phyloP scores from a whole-genome alignment of 768 basidiomycete species.

The Mycena filopes region DNA sequence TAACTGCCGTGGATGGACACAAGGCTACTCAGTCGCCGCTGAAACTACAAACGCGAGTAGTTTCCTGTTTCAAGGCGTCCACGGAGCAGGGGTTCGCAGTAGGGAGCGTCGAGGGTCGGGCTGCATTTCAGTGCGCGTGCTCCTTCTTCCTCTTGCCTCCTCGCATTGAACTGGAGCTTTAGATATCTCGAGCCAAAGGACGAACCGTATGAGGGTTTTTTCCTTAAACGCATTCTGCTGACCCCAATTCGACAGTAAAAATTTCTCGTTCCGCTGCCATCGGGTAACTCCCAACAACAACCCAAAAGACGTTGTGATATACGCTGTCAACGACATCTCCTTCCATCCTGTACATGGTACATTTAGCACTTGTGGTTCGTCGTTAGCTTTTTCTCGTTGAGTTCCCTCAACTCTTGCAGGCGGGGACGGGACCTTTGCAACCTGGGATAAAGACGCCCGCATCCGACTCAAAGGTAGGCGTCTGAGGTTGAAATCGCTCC shows the following conservation, averaged over 20 bases:
- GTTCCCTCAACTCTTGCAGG: constrained; percentile 50
- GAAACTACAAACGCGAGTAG: constrained; percentile 92
- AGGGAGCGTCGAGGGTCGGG: constrained; percentile 89
- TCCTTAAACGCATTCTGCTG: neutral
- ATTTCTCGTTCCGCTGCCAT: constrained; percentile 92
- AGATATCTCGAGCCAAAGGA: constrained; percentile 92
- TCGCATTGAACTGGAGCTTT: constrained; percentile 11
- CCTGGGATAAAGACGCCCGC: constrained; percentile 95
- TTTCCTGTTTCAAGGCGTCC: constrained; percentile 83
- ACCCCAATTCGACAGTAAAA: constrained; percentile 54
- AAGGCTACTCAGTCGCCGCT: constrained; percentile 87
- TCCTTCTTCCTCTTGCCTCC: neutral
- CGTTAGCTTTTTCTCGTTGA: constrained; percentile 1
- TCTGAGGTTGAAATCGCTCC: neutral
- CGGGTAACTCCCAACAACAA: constrained; percentile 64
- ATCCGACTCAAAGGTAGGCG: constrained; percentile 87
- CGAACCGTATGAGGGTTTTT: constrained; percentile 51
- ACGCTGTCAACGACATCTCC: constrained; percentile 84
- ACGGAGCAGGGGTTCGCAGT: constrained; percentile 78
- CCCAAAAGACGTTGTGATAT: constrained; percentile 74
- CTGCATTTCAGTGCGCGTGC: constrained; percentile 86
- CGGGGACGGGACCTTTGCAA: constrained; percentile 87
- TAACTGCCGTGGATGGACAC: neutral
- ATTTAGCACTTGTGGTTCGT: constrained; percentile 81
- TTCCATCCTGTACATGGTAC: constrained; percentile 90